Base-by-base conservation (phyloP, 169 alveolate genomes). In the Plasmodium sp. region DNA sequence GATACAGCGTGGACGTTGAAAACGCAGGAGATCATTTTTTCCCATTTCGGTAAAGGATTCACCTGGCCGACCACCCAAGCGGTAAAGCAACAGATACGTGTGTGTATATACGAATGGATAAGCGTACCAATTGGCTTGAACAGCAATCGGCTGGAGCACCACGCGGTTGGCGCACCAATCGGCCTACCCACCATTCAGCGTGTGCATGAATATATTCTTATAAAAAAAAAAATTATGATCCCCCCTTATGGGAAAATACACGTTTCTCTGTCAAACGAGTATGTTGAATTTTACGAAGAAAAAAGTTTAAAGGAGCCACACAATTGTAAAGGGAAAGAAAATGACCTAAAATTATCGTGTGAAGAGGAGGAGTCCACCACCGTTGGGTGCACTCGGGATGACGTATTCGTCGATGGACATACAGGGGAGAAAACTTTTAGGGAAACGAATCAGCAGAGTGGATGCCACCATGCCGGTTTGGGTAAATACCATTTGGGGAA, bases 231-330 rank as follows among this genome's bases (percentile, higher is more conserved):
- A 54, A 86, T 54, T 54, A 86, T 86, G 88, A 77, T 56, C 72
- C 45, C 18, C 33, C 62, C 67, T 14, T 77, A 71, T 4, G 75
- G 77, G 22, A 54, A 54, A 75, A 75, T 86, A 34, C 93, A 86
- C 67, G 84, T 86, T 75, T 86, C 93, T 43, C 43, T 86, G 79
- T 75, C 81, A 14, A 86, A 77, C 36, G 45, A 86, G 9, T 86
- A 75, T 79, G 85, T 86, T 31, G 93, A 86, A 27, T 86, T 71
- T 79, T 86, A 86, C 45, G 85, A 74, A 54, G 93, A 86, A 56
- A 54, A 41, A 2, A 77, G 43, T 3, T 39, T 71, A 18, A 51
- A 84, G 16, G 77, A 22, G 5, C 2, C 77, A 67, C n/a, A 7
- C 12, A 67, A 67, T 0, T 7, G 77, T 31, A 27, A 16, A 67